These are phyloP conservation scores for Tylopilus plumbeoviolaceoides DNA, from an alignment of 768 basidiomycete species.

Conservation along the genomic window DNA sequence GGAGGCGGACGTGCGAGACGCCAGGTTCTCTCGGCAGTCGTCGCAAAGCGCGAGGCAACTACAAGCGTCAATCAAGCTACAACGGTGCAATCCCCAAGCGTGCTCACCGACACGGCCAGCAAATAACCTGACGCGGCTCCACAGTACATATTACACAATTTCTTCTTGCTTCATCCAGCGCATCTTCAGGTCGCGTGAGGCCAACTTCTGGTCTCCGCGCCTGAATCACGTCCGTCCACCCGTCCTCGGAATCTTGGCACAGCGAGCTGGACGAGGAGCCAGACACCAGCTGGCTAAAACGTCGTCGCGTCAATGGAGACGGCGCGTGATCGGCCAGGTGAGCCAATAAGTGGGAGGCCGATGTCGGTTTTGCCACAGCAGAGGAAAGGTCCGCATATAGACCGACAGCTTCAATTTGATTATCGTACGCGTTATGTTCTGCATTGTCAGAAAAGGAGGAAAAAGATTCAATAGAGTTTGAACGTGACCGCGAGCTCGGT, in stretches of 20 bases:
- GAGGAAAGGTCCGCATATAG: conserved; percentile 55
- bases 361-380: conserved; percentile 27
- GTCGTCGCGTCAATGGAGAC: conserved; percentile 47
- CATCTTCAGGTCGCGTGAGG: conserved; percentile 24
- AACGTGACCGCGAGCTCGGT: conserved; percentile 21
- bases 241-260: conserved; percentile 17
- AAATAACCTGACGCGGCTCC: conserved; percentile 68
- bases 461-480: conserved; percentile 16
- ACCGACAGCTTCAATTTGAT: conserved; percentile 39
- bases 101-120: conserved; percentile 79
- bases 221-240: conserved; percentile 29
- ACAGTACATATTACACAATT: conserved; percentile 70
- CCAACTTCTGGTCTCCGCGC: conserved; percentile 20
- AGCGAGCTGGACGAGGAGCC: conserved; percentile 9
- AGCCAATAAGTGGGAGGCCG: conserved; percentile 48
- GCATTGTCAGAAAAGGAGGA: conserved; percentile 27
- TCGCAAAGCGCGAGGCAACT: conserved; percentile 52
- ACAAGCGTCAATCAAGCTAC: background rate
- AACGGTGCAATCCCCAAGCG: background rate
- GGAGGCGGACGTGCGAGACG: conserved; percentile 44
- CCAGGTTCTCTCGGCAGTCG: conserved; percentile 51
- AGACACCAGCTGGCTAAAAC: conserved; percentile 38
- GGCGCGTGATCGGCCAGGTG: conserved; percentile 44
- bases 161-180: conserved; percentile 25
- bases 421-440: conserved; percentile 29